These are phyloP conservation scores for Parastagonospora avenae DNA, from an alignment of 2,329 filamentous ascomycete genomes.

Conservation along the genomic window DNA sequence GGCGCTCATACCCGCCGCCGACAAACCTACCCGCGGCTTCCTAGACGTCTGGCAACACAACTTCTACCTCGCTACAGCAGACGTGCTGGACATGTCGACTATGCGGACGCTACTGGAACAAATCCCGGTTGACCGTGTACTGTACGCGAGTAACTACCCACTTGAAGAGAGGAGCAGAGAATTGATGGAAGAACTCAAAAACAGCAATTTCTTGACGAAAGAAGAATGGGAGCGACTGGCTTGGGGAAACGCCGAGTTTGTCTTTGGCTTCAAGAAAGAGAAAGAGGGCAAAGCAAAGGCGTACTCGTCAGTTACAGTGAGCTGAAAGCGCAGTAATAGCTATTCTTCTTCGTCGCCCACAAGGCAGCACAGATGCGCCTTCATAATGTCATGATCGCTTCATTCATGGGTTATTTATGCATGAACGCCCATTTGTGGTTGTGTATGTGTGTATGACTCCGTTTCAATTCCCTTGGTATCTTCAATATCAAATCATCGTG, in stretches of 20 bases:
- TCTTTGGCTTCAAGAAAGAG: constrained; percentile 22
- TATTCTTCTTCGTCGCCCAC: too few relatives aligned
- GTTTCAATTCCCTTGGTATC: constrained; percentile 31
- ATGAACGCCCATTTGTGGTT: constrained; percentile 17
- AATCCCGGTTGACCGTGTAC: constrained; percentile 56
- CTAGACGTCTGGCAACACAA: constrained; percentile 61
- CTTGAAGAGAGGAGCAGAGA: constrained; percentile 57
- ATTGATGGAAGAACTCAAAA: constrained; percentile 56
- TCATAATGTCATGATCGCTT: constrained; percentile 14
- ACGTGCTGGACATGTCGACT: constrained; percentile 57
- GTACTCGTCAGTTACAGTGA: too few relatives aligned
- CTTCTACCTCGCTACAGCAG: constrained; percentile 63
- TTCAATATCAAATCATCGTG: constrained; percentile 20
- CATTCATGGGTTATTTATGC: constrained; percentile 3
- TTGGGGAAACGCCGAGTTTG: constrained; percentile 56
- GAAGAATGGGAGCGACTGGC: constrained; percentile 58
- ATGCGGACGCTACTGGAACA: constrained; percentile 52
- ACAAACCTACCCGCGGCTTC: constrained; percentile 44
- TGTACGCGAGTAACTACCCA: constrained; percentile 65
- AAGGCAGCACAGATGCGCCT: constrained; percentile 6
- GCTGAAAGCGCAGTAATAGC: too few relatives aligned
- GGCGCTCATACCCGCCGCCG: constrained; percentile 20
- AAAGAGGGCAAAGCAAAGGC: background rate
- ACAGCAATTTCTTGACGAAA: constrained; percentile 56
- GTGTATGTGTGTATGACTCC: constrained; percentile 22